Evolutionary conservation across 2,329 filamentous ascomycete genomes (phyloP), one percentile per base, ranked within the genome.

Genomic region (Epichloe scottii): DNA sequence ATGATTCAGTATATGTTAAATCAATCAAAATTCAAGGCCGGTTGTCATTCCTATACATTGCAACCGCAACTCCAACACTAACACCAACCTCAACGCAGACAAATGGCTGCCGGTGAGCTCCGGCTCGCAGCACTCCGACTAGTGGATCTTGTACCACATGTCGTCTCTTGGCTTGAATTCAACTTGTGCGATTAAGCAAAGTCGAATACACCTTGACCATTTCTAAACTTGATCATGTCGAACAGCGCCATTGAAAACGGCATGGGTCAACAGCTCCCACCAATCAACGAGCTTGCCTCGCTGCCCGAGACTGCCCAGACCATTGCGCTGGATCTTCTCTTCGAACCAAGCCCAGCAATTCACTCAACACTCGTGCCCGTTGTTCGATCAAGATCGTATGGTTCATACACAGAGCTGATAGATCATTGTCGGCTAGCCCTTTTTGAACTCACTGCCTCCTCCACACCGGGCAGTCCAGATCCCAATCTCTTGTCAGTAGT

Each of bases 311-410:
- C 72, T 30, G 69, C 76, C 19, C 76, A 85, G 51, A 74, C 72
- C 38, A 62, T 67, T 4, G 71, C 82, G 47, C 78, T 95, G 46
- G 87, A 94, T 68, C 75, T 82, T 3, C 82, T 95, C 53, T 95
- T 96, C 67, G 90, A 96, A 65, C 87, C 87, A 15, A 89, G 84
- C 50, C 71, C 77, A 0, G 78, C 83, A 48, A 79, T 96, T 1
- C 88, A 91, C 66, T 73, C 76, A 12, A 74, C 93, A 14, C 79
- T 86, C 15, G 64, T 87, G 5, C 85, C 86, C 2, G 69, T 84
- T 2, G 72, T 94, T n/a, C 73, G 72, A 40, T 60, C 64, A 1
- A 59, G 60, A 10, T 65, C 71, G 2, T 90, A 88, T 65, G 59
- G 70, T 1, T 82, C 81, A 26, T 96, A 95, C 66, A 56, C 72